Conservation (phyloP, 768 basidiomycete genomes). For the Leccinum fibrillosum region DNA sequence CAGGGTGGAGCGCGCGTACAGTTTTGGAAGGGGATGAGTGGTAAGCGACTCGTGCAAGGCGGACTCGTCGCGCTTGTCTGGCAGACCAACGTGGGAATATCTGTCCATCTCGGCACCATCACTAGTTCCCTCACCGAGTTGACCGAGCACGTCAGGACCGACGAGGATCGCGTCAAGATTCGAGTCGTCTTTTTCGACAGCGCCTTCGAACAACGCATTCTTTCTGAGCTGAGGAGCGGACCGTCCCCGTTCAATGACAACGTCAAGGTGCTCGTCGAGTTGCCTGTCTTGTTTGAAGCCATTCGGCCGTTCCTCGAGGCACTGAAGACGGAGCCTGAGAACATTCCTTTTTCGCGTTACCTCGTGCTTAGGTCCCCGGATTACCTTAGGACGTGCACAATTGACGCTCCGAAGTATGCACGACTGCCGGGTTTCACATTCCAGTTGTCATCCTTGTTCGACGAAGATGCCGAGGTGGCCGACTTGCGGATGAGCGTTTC, state of each 20-base stretch:
- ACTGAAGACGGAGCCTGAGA: slow-evolving; percentile 53
- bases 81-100: slow-evolving; percentile 29
- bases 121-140: slow-evolving; percentile 44
- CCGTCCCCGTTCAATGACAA: slow-evolving; percentile 21
- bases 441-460: slow-evolving; percentile 54
- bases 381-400: slow-evolving; percentile 31
- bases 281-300: slow-evolving; percentile 63
- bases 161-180: slow-evolving; percentile 37
- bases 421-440: slow-evolving; percentile 52
- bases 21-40: slow-evolving; percentile 62
- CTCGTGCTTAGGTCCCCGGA: slow-evolving; percentile 43
- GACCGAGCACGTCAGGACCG: slow-evolving; percentile 38
- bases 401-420: slow-evolving; percentile 57
- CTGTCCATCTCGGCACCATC: slow-evolving; percentile 56
- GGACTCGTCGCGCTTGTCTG: slow-evolving; percentile 63
- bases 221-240: slow-evolving; percentile 35
- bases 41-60: slow-evolving; percentile 58
- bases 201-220: slow-evolving; percentile 45
- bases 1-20: slow-evolving; percentile 37
- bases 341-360: slow-evolving; percentile 52
- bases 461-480: slow-evolving; percentile 34
- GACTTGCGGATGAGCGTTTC: slow-evolving; percentile 41
- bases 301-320: slow-evolving; percentile 67
- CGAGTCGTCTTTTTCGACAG: slow-evolving; percentile 65
- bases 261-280: slow-evolving; percentile 50